Conservation (phyloP, 2,329 filamentous ascomycete genomes). For the Pseudocercospora cruenta region DNA sequence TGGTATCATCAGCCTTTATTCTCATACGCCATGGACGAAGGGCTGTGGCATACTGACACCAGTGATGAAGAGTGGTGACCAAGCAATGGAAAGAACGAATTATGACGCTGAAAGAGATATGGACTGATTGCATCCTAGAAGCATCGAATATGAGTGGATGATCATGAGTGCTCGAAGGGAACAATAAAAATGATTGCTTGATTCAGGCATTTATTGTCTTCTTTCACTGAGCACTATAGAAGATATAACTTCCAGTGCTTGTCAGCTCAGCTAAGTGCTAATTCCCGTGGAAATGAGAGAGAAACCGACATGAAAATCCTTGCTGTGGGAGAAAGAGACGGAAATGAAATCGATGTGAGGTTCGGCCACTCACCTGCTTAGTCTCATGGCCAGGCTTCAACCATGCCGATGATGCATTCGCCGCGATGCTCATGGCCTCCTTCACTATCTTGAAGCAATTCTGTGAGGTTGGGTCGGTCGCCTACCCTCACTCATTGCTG, state of each 20-base stretch:
- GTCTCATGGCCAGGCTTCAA: not conserved
- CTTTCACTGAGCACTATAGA: not conserved
- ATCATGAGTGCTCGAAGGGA: no score
- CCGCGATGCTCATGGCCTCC: not conserved
- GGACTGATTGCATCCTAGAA: not conserved
- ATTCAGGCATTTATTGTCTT: not conserved
- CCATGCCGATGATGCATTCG: not conserved
- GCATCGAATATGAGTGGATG: not conserved
- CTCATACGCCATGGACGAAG: slow-evolving; percentile 38
- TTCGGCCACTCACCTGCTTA: not conserved
- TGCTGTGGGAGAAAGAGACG: not conserved
- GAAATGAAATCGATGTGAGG: not conserved
- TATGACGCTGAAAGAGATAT: not conserved
- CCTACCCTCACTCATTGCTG: no score
- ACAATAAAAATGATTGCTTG: not conserved
- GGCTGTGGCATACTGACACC: slow-evolving; percentile 39
- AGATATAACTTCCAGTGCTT: not conserved
- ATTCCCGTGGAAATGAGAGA: no score
- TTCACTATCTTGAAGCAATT: no score
- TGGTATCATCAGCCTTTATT: slow-evolving; percentile 34
- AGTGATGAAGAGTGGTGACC: slow-evolving; percentile 40
- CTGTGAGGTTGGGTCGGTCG: no score
- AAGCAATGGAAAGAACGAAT: not conserved
- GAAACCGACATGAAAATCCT: no score
- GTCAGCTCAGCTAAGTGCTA: not conserved